These are phyloP conservation scores for Biscogniauxia mediterranea DNA, from an alignment of 2,329 filamentous ascomycete genomes.

Conservation along the genomic window DNA sequence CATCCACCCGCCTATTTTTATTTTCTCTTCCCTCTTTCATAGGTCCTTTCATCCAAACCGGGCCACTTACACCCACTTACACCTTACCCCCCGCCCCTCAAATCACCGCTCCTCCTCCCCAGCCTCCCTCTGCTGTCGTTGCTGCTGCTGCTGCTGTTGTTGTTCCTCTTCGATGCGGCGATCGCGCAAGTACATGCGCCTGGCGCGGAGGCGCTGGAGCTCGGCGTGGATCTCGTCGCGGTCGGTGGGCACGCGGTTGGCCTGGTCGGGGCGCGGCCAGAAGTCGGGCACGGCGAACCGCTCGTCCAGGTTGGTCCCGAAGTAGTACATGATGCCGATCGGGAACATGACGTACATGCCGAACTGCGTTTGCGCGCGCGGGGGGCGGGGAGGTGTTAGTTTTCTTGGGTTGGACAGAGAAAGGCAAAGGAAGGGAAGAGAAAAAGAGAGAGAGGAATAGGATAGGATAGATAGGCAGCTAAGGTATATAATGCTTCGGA, in stretches of 20 bases:
- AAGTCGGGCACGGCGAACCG: conserved; percentile 87
- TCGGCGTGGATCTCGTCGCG: conserved; percentile 81
- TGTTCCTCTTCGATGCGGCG: conserved; percentile 40
- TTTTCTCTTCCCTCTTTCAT: too few relatives aligned
- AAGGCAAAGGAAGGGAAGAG: not conserved
- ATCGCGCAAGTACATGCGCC: conserved; percentile 75
- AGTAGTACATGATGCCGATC: conserved; percentile 99
- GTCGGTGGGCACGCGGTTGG: conserved; percentile 74
- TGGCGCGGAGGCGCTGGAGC: conserved; percentile 65
- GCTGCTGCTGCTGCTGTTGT: conserved; percentile 1
- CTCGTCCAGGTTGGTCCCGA: conserved; percentile 94
- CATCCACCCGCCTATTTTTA: too few relatives aligned
- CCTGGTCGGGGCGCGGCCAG: conserved; percentile 82
- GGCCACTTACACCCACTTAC: not conserved
- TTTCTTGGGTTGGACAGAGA: not conserved
- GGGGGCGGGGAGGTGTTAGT: conserved; percentile 12
- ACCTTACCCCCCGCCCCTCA: not conserved
- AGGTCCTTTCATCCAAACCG: too few relatives aligned
- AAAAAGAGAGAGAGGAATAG: not conserved
- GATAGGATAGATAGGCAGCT: conserved; percentile 6
- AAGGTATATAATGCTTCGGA: not conserved
- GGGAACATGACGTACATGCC: conserved; percentile 99
- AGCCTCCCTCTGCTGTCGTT: not conserved
- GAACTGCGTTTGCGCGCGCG: conserved; percentile 58
- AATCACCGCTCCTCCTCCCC: conserved; percentile 3